These are phyloP conservation scores for Combretum micranthum DNA, from an alignment of 345 rosid species.

Conservation along the genomic window DNA sequence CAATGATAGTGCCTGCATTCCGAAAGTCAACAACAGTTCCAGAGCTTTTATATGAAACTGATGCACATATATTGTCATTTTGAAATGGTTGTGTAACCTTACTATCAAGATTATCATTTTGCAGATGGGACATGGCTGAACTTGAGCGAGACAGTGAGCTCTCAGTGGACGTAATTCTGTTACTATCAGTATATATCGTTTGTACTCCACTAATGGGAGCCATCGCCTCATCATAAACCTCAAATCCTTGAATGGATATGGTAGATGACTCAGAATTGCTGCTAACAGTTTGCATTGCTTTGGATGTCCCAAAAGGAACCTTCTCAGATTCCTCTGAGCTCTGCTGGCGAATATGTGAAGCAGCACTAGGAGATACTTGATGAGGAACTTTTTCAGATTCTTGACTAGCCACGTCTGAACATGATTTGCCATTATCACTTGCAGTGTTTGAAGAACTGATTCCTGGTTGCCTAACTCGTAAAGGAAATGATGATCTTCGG, in stretches of 20 bases:
- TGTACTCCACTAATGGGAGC: conserved; percentile 42
- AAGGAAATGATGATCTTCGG: conserved; percentile 50
- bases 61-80: conserved; percentile 21
- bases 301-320: conserved; percentile 32
- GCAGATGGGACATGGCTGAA: conserved; percentile 23
- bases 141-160: conserved; percentile 27
- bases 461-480: conserved; percentile 41
- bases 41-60: conserved; percentile 26
- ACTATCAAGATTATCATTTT: conserved; percentile 22
- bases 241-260: conserved; percentile 68
- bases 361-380: conserved; percentile 18
- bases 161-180: conserved; percentile 24
- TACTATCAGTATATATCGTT: conserved; percentile 26
- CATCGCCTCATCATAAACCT: conserved; percentile 73
- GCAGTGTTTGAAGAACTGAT: conserved; percentile 35
- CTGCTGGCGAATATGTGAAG: conserved; percentile 23
- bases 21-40: conserved; percentile 23
- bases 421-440: conserved; percentile 22
- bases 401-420: conserved; percentile 24
- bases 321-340: conserved; percentile 29
- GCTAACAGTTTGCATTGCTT: conserved; percentile 59
- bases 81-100: conserved; percentile 23
- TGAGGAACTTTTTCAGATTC: conserved; percentile 31
- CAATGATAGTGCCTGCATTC: conserved; percentile 14
- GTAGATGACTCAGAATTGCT: conserved; percentile 73